Evolutionary conservation across 1,284 basidiomycete species (phyloP).

Genomic region (Tilletia horrida): DNA sequence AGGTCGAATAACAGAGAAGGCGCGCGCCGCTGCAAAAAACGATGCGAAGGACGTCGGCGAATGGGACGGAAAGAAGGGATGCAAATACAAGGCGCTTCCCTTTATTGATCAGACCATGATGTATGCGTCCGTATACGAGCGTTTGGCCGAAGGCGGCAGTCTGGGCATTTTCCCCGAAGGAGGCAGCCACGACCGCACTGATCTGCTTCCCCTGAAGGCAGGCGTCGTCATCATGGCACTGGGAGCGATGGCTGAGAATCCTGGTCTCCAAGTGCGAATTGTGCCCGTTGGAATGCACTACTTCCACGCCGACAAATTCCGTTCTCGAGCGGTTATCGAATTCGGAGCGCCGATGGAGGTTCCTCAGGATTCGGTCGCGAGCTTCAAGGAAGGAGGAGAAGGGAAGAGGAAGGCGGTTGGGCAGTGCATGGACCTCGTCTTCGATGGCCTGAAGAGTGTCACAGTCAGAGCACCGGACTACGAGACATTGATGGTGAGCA

Average conservation of each 20-base stretch:
- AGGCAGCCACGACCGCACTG: slow-evolving; percentile 54
- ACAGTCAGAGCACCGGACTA: slow-evolving; percentile 95
- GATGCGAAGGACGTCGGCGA: slow-evolving; percentile 24
- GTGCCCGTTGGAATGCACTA: slow-evolving; percentile 55
- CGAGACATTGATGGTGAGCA: slow-evolving; percentile 84
- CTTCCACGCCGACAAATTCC: slow-evolving; percentile 56
- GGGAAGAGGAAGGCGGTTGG: slow-evolving; percentile 87
- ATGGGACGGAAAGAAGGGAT: slow-evolving; percentile 28
- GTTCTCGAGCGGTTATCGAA: slow-evolving; percentile 72
- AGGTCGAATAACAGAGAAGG: neutral
- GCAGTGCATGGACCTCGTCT: slow-evolving; percentile 85
- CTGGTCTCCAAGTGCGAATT: slow-evolving; percentile 48
- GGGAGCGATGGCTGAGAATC: slow-evolving; percentile 54
- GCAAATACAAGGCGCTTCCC: slow-evolving; percentile 49
- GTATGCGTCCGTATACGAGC: slow-evolving; percentile 89
- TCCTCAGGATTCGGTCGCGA: slow-evolving; percentile 75
- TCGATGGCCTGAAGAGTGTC: slow-evolving; percentile 94
- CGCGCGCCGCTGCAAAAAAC: slow-evolving; percentile 18
- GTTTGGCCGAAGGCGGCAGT: slow-evolving; percentile 78
- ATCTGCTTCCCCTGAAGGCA: slow-evolving; percentile 53
- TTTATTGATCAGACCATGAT: slow-evolving; percentile 85
- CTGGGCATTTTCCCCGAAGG: slow-evolving; percentile 58
- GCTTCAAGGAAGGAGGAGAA: slow-evolving; percentile 84
- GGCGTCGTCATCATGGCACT: slow-evolving; percentile 55
- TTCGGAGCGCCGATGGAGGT: slow-evolving; percentile 90